Evolutionary conservation across 2,329 filamentous ascomycete genomes (phyloP), one percentile per base, ranked within the genome.

Genomic region (Hypoxylon sp.): DNA sequence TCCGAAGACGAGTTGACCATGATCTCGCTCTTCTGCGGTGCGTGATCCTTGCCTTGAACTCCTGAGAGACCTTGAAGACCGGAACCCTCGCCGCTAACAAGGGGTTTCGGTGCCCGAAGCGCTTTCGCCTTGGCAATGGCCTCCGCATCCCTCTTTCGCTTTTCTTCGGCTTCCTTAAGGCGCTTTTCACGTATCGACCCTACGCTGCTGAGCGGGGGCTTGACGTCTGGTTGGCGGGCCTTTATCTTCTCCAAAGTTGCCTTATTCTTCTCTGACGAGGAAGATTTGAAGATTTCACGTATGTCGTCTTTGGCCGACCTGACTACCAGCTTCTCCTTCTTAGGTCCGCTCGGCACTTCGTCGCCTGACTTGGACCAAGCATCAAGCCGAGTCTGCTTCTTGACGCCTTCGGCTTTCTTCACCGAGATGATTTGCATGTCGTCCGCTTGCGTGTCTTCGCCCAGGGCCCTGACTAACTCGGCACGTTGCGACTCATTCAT

Each of bases 1-100:
- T 91, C 89, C 60, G 95, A 92, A 2, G 87, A 88, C 57, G 88
- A 90, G 55, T 89, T 88, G 20, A 97, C 91, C 92, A 98, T 97
- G 73, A 98, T 92, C 63, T 94, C 92, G 69, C 88, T 90, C 62
- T 90, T 90, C 61, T 83, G 83, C 1, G 85, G 83, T 2, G 85
- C 83, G 69, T 94, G 89, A 51, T 95, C 92, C 74, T 94, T 95
- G 57, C 91, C 91, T 53, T 84, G 79, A 1, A 92, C 80, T 29
- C 89, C 81, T 13, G 77, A 85, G 46, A 96, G 82, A 21, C 88
- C 88, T 61, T 85, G 83, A 8, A 95, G 77, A 17, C 90, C 92
- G 56, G 91, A 95, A 2, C 91, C 91, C 71, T 92, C 91, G 56
- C 91, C 88, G 7, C 83, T 78, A n/a, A 87, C 87, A 26, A 83